Evolutionary conservation across 176 grass and related monocot genomes (phyloP), one percentile per base, ranked within the genome.

Genomic region (Carex pumila): DNA sequence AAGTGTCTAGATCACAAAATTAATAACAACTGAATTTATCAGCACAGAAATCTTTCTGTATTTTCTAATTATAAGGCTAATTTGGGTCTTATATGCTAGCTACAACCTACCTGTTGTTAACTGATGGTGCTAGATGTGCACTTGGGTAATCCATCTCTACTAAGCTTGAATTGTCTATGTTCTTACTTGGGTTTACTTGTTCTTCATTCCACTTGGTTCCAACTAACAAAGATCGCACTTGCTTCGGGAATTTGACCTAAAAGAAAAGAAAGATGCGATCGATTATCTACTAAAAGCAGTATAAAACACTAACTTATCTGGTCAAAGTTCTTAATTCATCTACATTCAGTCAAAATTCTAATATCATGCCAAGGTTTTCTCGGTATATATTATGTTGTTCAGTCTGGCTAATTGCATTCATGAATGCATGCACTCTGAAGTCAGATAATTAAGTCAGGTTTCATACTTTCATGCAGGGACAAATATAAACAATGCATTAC

Each of bases 131-230:
- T 54, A 83, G 39, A 34, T 83, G 61, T 52, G 80, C 80, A 83
- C 80, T 83, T 65, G 80, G 62, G 12, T 83, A 83, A 83, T 83
- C 80, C 80, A 83, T 83, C 12, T 62, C 19, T 9, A 31, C 62
- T 31, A 83, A 52, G 60, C 59, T 83, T 68, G 80, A 5, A 18
- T 43, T 67, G 19, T 12, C 21, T 5, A 83, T 55, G 14, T 67
- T 83, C 17, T 39, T 60, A 45, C 30, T 83, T 68, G 80, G 60
- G 80, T 83, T 68, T 83, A 67, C 54, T 45, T 52, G 61, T 66
- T 52, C 80, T 82, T 82, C 80, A 49, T 82, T 82, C 39, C 19
- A 67, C 39, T 82, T 82, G 41, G 39, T 45, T 65, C 41, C 60
- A 7, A 67, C 80, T 54, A 82, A 19, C 21, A 82, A 82, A 50